phyloP scores from a whole-genome alignment of 1,139 yeast species.

The Candida frijolesensis region DNA sequence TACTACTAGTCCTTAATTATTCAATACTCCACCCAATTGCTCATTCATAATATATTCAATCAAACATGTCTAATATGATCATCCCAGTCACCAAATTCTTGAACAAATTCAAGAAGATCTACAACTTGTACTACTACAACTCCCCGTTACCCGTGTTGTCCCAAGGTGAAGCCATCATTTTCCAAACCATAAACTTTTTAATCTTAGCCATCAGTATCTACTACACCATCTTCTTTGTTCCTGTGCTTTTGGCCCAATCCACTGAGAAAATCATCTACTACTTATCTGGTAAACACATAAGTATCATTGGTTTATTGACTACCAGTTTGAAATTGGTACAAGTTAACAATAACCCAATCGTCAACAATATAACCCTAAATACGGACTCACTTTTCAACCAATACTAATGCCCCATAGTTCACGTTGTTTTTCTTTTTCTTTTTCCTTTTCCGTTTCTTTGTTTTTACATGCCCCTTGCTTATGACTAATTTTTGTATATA shows the following conservation, averaged over 20 bases:
- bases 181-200: conserved; percentile 21
- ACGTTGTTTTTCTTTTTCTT: too few relatives aligned
- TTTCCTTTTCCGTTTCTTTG: too few relatives aligned
- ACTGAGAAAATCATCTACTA: conserved; percentile 22
- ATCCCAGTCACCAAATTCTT: conserved; percentile 1
- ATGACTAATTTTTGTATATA: too few relatives aligned
- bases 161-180: conserved; percentile 23
- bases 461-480: too few relatives aligned
- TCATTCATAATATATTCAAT: background rate
- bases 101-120: conserved; percentile 18
- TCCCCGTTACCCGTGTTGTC: conserved; percentile 34
- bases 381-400: background rate
- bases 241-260: conserved; percentile 16
- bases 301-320: background rate
- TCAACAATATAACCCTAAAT: conserved; percentile 1
- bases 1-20: background rate
- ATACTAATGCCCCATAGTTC: background rate
- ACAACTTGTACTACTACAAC: conserved; percentile 28
- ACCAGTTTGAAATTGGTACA: conserved; percentile 4
- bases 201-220: conserved; percentile 21
- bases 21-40: background rate
- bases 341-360: background rate
- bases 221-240: conserved; percentile 19
- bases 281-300: conserved; percentile 20
- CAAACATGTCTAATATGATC: background rate